Evolutionary conservation across 2,329 filamentous ascomycete genomes (phyloP), one percentile per base, ranked within the genome.

Genomic region (Sporothrix globosa): DNA sequence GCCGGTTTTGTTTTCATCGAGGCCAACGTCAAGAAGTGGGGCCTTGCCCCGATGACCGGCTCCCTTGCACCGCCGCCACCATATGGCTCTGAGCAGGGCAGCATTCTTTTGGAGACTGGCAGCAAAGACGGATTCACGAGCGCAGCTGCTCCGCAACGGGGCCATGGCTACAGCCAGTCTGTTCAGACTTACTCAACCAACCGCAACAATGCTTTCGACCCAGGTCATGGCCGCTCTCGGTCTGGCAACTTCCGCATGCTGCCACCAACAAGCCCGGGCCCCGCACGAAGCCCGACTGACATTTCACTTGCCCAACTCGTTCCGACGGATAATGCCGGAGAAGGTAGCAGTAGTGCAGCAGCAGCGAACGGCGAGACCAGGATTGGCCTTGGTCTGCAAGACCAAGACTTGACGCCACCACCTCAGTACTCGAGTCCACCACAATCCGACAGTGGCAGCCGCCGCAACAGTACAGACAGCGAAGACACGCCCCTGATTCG

Each of bases 21-120:
- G 81, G 96, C 95, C 73, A 99, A 99, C 77, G 96, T 99, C 72
- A 99, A 99, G 88, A 99, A 98, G 84, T 99, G 96, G 96, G 96
- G 96, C 1, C 84, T 99, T 69, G 96, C 96, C 63, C 96, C 96
- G 5, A 96, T 96, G 87, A 97, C 93, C 1, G 96, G 96, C 71
- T 97, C 93, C 77, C 85, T 99, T 72, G 96, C 96, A 39, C 96
- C 96, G 19, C 96, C 96, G 56, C 96, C 96, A 67, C 96, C 96
- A 1, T 99, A 99, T 78, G 96, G 96, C 63, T 97, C 93, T 73
- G 96, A 98, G 81, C 93, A 97, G 81, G 96, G 96, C 76, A 97
- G 94, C 78, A 97, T 99, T 75, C 84, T 99, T 39, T 87, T 99
- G 14, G 96, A 97, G 78, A 90, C 92, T 6, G 96, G 96, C 14